These are phyloP conservation scores for Chlorella sp. DNA, from an alignment of 139 green algal genomes.

Conservation along the genomic window DNA sequence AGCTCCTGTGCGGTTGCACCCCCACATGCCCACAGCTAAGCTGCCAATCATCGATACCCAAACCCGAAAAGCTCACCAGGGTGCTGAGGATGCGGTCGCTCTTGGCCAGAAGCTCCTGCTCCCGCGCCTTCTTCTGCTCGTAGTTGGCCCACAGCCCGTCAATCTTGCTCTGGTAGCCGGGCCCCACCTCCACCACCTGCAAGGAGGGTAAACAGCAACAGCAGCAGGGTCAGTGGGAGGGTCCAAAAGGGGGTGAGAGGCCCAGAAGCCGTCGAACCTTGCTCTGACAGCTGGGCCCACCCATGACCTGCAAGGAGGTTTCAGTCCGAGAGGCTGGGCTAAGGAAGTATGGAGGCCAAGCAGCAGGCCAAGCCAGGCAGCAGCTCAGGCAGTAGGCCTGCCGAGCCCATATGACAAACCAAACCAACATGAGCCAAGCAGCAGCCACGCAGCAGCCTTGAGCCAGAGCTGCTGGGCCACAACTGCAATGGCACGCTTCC, in stretches of 20 bases:
- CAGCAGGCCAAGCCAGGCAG: background rate
- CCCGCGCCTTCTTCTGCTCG: background rate
- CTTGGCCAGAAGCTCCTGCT: constrained; percentile 27
- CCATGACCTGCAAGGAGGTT: background rate
- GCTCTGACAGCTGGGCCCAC: background rate
- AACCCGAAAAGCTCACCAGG: background rate
- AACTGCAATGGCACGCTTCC: too few relatives aligned
- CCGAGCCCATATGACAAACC: too few relatives aligned
- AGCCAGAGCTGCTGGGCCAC: too few relatives aligned
- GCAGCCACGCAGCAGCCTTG: too few relatives aligned
- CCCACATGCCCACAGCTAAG: background rate
- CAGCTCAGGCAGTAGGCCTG: background rate
- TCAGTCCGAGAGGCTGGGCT: too few relatives aligned
- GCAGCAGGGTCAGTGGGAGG: too few relatives aligned
- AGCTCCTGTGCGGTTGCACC: too few relatives aligned
- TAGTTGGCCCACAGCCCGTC: background rate
- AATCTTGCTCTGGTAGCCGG: constrained; percentile 15
- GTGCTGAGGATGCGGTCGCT: constrained; percentile 11
- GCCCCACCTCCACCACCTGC: background rate
- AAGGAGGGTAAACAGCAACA: background rate
- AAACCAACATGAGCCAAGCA: too few relatives aligned
- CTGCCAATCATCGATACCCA: too few relatives aligned
- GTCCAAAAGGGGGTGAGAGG: background rate
- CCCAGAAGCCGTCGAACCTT: background rate
- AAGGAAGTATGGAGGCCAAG: background rate